Percentiles rank a stretch among this genome's conserved stretches.
Conservation (phyloP, 352 stramenopile genomes). For the Halophytophthora batemanensis region DNA sequence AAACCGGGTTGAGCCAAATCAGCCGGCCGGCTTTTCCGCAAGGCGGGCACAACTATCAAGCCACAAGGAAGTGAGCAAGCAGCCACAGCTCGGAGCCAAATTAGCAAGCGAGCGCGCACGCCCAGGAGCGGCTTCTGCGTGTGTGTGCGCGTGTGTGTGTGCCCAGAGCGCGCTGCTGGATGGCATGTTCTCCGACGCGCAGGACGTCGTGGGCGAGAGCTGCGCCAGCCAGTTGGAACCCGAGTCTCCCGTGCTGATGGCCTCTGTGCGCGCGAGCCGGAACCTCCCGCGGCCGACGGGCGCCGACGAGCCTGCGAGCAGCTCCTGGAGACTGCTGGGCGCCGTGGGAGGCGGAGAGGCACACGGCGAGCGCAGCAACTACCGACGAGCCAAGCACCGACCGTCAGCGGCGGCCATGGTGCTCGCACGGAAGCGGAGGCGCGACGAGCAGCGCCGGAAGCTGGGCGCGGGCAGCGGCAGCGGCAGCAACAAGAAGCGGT, state of each 20-base stretch:
- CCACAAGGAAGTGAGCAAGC: too few species aligned
- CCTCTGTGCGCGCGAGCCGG: constrained; percentile 5
- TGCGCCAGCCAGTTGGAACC: constrained; percentile 24
- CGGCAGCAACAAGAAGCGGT: constrained; percentile 13
- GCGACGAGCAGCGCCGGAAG: constrained; percentile 24
- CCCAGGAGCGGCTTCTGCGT: background rate
- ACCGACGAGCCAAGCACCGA: constrained; percentile 4
- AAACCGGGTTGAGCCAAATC: too few species aligned
- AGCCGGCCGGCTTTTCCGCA: too few species aligned
- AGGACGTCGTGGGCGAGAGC: constrained; percentile 35
- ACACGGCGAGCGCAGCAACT: constrained; percentile 8
- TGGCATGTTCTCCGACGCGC: constrained; percentile 29
- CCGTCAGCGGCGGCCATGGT: constrained; percentile 31
- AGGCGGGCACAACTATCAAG: too few species aligned
- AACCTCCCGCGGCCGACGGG: constrained; percentile 2
- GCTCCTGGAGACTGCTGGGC: constrained; percentile 3
- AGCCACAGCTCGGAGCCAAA: too few species aligned
- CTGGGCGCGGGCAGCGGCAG: constrained; percentile 4
- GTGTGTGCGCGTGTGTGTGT: constrained; percentile 8
- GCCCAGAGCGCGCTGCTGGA: constrained; percentile 12
- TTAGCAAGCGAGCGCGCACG: constrained; percentile 7
- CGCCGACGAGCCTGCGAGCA: constrained; percentile 1
- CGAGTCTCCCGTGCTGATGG: constrained; percentile 11
- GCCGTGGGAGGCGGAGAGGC: background rate
- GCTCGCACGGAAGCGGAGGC: constrained; percentile 27